Base-by-base conservation (phyloP, 2,329 filamentous ascomycete species). In the Dendryphion nanum region DNA sequence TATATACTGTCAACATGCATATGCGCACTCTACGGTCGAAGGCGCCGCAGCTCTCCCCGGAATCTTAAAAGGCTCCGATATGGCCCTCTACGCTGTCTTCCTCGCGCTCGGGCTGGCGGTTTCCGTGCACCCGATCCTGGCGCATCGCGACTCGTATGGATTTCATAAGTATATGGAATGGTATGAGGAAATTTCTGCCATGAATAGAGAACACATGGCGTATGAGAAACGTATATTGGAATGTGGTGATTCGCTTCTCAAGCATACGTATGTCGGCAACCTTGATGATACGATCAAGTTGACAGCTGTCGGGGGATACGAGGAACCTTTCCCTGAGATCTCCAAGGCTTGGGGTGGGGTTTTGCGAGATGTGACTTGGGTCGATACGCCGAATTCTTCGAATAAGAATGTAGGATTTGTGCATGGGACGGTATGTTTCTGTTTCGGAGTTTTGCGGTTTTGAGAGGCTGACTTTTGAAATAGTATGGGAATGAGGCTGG, bases 31-130 rank as follows among this genome's bases (percentile, higher is more conserved):
- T 1, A 63, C 58, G 2, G 15, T 32, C 1, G 35, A 44, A 28
- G 49, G 44, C 12, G 36, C 4, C 50, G 55, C 33, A 0, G 28
- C 45, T 4, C 50, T 73, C 1, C 69, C 68, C 0, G 52, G 50
- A 3, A 51, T 55, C 1, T 55, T 78, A 4, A 78, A 77, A 47
- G 72, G 74, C 0, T 45, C 67, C 1, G 74, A 77, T 41, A 64
- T 72, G 42, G 55, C 66, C 0, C 35, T 74, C 1, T 76, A 69
- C 44, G 18, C 37, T 14, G 28, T 40, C 24, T 58, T 72, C 29
- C 33, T 8, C 12, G 15, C 10, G 10, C 15, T 30, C 15, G 29
- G 43, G 4, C 18, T 28, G 18, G 16, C 17, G 20, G 30, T 33
- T 19, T 6, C 10, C 13, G 23, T 19, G 10, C 10, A 13, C 10